Evolutionary conservation across 192 early-diverging fungal genomes (phyloP).

Genomic region (Glomus cerebriforme): DNA sequence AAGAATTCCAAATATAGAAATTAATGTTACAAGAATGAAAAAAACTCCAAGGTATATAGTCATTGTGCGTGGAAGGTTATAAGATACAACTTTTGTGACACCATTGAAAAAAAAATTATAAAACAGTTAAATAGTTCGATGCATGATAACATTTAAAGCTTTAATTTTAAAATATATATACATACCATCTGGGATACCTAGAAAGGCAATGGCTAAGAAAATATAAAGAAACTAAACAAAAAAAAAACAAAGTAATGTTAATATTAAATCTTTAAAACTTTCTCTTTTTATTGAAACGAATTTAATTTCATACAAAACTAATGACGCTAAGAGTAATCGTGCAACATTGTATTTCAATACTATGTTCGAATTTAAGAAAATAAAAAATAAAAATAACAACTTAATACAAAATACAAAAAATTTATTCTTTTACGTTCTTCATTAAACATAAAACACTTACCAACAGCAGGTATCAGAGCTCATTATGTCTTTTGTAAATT

Average conservation of each 20-base stretch:
- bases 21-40: neutral
- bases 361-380: neutral
- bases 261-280: neutral
- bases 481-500: no score
- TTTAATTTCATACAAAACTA: neutral
- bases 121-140: no score
- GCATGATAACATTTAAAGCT: no score
- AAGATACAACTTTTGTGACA: neutral
- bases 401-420: no score
- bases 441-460: no score
- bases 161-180: neutral
- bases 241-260: neutral
- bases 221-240: neutral
- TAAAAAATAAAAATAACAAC: no score
- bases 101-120: neutral
- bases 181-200: neutral
- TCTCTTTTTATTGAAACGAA: neutral
- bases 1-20: neutral
- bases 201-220: neutral
- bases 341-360: neutral
- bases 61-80: neutral
- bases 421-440: no score
- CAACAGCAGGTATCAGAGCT: no score
- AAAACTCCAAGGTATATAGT: neutral
- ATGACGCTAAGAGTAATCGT: neutral